phyloP scores from a whole-genome alignment of 805 yeast genomes.

The Zygosaccharomyces pseudorouxii region DNA sequence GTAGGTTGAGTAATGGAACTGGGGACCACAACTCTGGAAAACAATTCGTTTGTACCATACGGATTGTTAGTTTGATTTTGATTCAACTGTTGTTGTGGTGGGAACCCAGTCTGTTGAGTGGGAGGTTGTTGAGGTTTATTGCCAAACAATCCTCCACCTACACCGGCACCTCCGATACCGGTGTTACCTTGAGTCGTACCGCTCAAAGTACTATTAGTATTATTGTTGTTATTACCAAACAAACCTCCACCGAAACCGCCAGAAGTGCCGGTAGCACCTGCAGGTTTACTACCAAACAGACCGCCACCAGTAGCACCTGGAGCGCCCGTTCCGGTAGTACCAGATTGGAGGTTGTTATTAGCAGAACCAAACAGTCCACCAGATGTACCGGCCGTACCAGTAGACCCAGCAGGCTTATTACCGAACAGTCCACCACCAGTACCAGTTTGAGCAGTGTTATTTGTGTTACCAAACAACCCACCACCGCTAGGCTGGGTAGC shows the following conservation, averaged over 20 bases:
- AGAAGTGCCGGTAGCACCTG: slow-evolving; percentile 14
- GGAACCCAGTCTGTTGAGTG: slow-evolving; percentile 7
- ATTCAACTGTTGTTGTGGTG: slow-evolving; percentile 28
- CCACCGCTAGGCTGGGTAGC: slow-evolving; percentile 12
- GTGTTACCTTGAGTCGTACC: slow-evolving; percentile 36
- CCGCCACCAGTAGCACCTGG: slow-evolving; percentile 23
- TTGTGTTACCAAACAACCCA: slow-evolving; percentile 36
- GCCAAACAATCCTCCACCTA: slow-evolving; percentile 44
- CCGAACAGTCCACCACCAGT: slow-evolving; percentile 41
- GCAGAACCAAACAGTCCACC: slow-evolving; percentile 35
- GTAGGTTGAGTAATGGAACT: slow-evolving; percentile 37
- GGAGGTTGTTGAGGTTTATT: slow-evolving; percentile 22
- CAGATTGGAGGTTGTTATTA: slow-evolving; percentile 7
- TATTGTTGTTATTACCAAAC: slow-evolving; percentile 31
- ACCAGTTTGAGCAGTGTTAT: slow-evolving; percentile 13
- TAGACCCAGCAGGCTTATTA: slow-evolving; percentile 25
- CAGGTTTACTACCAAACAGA: slow-evolving; percentile 41
- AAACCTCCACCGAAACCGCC: slow-evolving; percentile 26
- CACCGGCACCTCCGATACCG: slow-evolving; percentile 10
- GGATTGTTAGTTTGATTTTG: slow-evolving; percentile 48
- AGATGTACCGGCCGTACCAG: background rate
- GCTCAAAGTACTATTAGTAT: slow-evolving; percentile 34
- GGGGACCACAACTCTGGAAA: slow-evolving; percentile 38
- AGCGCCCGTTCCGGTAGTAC: slow-evolving; percentile 9
- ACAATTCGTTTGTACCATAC: slow-evolving; percentile 74